A percentile compares a stretch with the other conserved stretches of the same genome.
Evolutionary conservation across 495 filamentous ascomycete genomes (phyloP).

Genomic region (Bombardia bombarda): DNA sequence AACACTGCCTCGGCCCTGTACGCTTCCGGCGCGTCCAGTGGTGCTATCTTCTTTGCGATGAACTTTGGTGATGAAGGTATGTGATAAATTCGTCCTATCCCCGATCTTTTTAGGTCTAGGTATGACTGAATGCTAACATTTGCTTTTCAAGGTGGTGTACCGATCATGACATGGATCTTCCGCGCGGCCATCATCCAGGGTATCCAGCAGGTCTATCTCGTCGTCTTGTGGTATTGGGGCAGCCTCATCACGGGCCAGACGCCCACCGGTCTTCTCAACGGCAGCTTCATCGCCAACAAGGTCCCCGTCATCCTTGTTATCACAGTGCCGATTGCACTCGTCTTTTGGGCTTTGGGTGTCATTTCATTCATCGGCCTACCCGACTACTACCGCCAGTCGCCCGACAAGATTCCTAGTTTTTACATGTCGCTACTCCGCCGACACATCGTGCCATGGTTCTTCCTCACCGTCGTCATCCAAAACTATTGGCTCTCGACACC

Average conservation of each 20-base stretch:
- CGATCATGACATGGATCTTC: constrained; percentile 55
- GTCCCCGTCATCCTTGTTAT: constrained; percentile 35
- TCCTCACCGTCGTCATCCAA: constrained; percentile 53
- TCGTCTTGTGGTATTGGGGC: constrained; percentile 58
- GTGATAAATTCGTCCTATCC: background rate
- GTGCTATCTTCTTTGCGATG: constrained; percentile 55
- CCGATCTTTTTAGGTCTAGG: background rate
- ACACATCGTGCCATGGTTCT: constrained; percentile 37
- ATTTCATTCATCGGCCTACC: constrained; percentile 50
- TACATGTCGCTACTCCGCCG: constrained; percentile 49
- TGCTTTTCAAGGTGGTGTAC: constrained; percentile 33
- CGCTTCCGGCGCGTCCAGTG: constrained; percentile 48
- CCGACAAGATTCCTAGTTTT: constrained; percentile 57
- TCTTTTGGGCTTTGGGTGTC: constrained; percentile 42
- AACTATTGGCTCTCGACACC: constrained; percentile 55
- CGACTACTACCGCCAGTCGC: constrained; percentile 57
- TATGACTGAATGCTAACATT: background rate
- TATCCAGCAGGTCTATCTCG: constrained; percentile 54
- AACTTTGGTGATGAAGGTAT: constrained; percentile 56
- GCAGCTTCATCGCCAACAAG: constrained; percentile 18
- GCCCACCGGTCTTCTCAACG: constrained; percentile 5
- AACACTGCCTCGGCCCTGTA: constrained; percentile 53
- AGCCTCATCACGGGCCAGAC: constrained; percentile 24
- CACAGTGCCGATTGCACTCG: constrained; percentile 40
- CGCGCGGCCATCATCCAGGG: constrained; percentile 57